Evolutionary conservation across 257 asterid species (phyloP).

Genomic region (Solanum corneliomulleri): DNA sequence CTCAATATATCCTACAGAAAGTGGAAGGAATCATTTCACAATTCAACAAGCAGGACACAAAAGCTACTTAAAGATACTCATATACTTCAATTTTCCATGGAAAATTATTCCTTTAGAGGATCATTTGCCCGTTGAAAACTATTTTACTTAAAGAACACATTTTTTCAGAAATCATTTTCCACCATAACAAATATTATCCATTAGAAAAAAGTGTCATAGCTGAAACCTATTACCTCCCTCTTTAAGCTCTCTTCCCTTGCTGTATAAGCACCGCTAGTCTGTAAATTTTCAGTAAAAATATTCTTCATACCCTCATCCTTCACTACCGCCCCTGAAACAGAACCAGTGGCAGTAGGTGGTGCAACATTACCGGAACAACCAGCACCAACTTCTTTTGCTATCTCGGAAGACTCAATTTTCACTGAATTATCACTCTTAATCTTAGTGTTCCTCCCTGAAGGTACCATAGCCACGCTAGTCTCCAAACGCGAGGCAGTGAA

Average conservation of each 20-base stretch:
- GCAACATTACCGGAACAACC: conserved; percentile 22
- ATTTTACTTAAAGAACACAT: not conserved
- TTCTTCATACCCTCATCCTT: conserved; percentile 70
- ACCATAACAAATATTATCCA: not conserved
- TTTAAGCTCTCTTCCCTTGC: conserved; percentile 89
- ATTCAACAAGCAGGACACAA: not conserved
- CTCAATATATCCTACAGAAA: not conserved
- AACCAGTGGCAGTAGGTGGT: conserved; percentile 28
- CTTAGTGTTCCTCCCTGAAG: conserved; percentile 50
- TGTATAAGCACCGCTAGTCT: conserved; percentile 90
- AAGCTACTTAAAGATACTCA: not conserved
- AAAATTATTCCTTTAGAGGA: not conserved
- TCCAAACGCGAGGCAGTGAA: conserved; percentile 86
- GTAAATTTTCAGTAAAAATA: conserved; percentile 67
- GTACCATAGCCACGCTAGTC: conserved; percentile 15
- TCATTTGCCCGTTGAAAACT: not conserved
- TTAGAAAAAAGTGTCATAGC: not conserved
- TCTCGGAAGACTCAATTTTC: conserved; percentile 53
- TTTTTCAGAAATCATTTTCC: not conserved
- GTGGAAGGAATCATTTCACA: not conserved
- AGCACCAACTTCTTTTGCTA: conserved; percentile 36
- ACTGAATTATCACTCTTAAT: conserved; percentile 60
- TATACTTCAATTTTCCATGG: not conserved
- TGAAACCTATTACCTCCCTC: conserved; percentile 54
- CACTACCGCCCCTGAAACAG: conserved; percentile 44